A percentile compares a stretch with the other conserved stretches of the same genome.
phyloP scores from a whole-genome alignment of 1,139 yeast genomes.

The Blastobotrys serpentis region DNA sequence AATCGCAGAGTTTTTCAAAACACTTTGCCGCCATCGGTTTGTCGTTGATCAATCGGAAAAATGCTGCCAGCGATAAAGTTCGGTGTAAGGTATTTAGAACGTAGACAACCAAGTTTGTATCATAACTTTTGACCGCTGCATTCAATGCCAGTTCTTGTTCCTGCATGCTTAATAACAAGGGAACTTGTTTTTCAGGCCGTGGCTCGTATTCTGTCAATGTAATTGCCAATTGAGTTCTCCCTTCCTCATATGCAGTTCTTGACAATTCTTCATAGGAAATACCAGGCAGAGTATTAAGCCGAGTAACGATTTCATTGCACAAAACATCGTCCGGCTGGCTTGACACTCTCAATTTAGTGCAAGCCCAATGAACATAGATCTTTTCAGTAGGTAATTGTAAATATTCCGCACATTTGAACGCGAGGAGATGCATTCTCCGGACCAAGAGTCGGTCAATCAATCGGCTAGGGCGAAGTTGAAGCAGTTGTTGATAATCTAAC shows the following conservation, averaged over 20 bases:
- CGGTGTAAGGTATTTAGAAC: conserved; percentile 55
- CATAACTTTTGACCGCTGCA: conserved; percentile 66
- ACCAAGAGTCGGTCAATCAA: conserved; percentile 58
- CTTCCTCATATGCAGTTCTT: conserved; percentile 76
- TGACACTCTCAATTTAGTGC: conserved; percentile 60
- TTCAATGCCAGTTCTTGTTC: conserved; percentile 69
- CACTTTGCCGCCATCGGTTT: conserved; percentile 45
- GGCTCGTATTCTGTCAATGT: conserved; percentile 68
- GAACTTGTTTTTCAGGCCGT: conserved; percentile 59
- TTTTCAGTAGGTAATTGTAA: conserved; percentile 53
- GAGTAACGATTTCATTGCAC: conserved; percentile 49
- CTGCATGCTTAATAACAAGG: conserved; percentile 65
- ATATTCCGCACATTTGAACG: conserved; percentile 59
- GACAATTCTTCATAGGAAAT: conserved; percentile 67
- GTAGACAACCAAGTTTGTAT: conserved; percentile 61
- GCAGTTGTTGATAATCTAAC: conserved; percentile 56
- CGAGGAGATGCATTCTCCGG: conserved; percentile 61
- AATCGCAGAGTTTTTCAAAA: conserved; percentile 44
- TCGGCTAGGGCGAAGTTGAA: conserved; percentile 43
- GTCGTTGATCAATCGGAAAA: conserved; percentile 53
- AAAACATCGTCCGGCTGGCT: conserved; percentile 59
- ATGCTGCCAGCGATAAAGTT: conserved; percentile 51
- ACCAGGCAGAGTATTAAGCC: conserved; percentile 42
- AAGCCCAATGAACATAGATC: conserved; percentile 81
- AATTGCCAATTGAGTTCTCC: conserved; percentile 67